A percentile compares a stretch with the other conserved stretches of the same genome.
Evolutionary conservation across 805 yeast species (phyloP).

Genomic region (Ogataea pignaliae): DNA sequence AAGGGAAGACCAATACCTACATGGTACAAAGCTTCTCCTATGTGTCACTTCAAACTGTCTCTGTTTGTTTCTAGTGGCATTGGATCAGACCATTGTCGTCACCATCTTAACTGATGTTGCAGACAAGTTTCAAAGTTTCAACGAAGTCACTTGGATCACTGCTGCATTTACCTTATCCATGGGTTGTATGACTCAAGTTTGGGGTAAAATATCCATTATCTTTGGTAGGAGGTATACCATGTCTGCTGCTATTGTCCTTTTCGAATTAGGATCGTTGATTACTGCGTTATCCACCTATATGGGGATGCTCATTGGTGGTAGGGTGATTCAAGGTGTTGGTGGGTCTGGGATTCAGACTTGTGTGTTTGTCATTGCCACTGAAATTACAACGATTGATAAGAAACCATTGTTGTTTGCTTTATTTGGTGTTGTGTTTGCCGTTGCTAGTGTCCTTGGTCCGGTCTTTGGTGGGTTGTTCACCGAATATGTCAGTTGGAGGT

Average conservation of each 20-base stretch:
- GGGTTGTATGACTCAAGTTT: slow-evolving; percentile 49
- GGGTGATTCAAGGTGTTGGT: slow-evolving; percentile 68
- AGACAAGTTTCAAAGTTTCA: slow-evolving; percentile 42
- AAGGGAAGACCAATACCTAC: slow-evolving; percentile 24
- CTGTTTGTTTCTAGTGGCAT: slow-evolving; percentile 32
- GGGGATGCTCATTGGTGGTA: slow-evolving; percentile 63
- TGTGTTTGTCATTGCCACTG: slow-evolving; percentile 53
- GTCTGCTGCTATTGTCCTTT: slow-evolving; percentile 44
- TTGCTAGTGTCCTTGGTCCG: slow-evolving; percentile 57
- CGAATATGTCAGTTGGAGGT: slow-evolving; percentile 56
- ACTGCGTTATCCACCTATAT: slow-evolving; percentile 52
- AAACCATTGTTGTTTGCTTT: slow-evolving; percentile 37
- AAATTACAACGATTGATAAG: slow-evolving; percentile 41
- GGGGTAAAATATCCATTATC: slow-evolving; percentile 53
- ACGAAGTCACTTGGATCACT: slow-evolving; percentile 55
- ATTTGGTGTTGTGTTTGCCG: slow-evolving; percentile 40
- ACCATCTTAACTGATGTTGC: slow-evolving; percentile 49
- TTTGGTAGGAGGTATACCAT: slow-evolving; percentile 53
- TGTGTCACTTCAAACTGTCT: slow-evolving; percentile 14
- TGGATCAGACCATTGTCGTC: slow-evolving; percentile 57
- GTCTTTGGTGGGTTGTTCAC: slow-evolving; percentile 65
- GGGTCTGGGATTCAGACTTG: slow-evolving; percentile 64
- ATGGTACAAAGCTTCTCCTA: slow-evolving; percentile 16
- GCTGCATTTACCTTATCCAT: slow-evolving; percentile 52
- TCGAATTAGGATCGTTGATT: slow-evolving; percentile 59